Base-by-base conservation (phyloP, 2,329 filamentous ascomycete species). In the Emergomyces africanus region DNA sequence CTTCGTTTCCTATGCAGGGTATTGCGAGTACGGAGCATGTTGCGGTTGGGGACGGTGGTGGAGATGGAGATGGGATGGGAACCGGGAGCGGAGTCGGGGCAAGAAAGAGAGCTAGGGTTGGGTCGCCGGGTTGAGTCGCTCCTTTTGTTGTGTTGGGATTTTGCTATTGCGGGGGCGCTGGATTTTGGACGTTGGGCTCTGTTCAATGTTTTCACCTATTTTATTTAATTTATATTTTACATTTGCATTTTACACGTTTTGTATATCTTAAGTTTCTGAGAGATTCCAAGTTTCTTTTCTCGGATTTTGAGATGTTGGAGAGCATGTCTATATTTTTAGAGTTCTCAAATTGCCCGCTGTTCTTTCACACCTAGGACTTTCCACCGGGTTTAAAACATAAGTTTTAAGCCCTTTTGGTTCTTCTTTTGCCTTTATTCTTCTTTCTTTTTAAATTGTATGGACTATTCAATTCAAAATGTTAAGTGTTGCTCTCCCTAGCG, bases 41-140 rank as follows among this genome's bases (percentile, higher is more conserved):
- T 37, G 50, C 18, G 33, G 23, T 53, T 25, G 53, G 39, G 53
- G 33, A 25, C 39, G 53, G 25, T 23, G 50, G 50, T 35, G 50
- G n/a, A 23, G 50, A 37, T 37, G 49, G 49, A 5, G n/a, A 23
- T 53, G 49, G 49, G 6, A n/a, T 35, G 18, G 30, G 50, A 37
- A 33, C n/a, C 5, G 37, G 23, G 23, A 6, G 20, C 28, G 23
- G 25, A 8, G 12, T 2, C 6, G 54, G 54, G 28, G 20, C 37
- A 14, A 44, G 54, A n/a, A 56, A 56, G 23, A 56, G 54, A 37
- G 41, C 54, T 42, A 56, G 54, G 28, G 41, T 56, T 33, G 41
- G 20, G 28, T 46, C 54, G 9, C 35, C 54, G 3, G 9, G 33
- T 37, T 35, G 50, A 53, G 6, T 3, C 20, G 10, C 37, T 35